Conservation (phyloP, 257 asterid species). For the Primulina eburnea region DNA sequence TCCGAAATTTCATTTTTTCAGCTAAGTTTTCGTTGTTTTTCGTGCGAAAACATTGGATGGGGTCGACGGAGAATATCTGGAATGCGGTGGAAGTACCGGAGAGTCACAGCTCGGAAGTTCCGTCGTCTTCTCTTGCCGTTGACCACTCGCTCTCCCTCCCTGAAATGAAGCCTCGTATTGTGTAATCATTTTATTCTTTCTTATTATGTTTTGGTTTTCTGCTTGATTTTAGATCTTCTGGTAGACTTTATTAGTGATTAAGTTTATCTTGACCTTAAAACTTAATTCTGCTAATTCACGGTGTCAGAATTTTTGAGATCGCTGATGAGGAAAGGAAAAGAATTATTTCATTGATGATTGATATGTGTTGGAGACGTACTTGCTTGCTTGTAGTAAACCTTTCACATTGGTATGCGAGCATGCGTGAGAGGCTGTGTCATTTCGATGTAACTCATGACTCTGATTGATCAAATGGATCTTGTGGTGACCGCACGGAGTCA, state of each 20-base stretch:
- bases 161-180: conserved; percentile 69
- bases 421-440: too few species aligned
- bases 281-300: background rate
- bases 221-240: background rate
- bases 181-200: conserved; percentile 35
- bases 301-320: background rate
- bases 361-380: too few species aligned
- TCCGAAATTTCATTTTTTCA: background rate
- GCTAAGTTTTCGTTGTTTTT: background rate
- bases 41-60: conserved; percentile 35
- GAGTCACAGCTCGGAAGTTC: conserved; percentile 56
- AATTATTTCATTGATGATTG: too few species aligned
- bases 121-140: conserved; percentile 61
- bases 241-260: background rate
- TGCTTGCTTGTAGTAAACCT: too few species aligned
- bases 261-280: background rate
- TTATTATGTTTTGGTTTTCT: background rate
- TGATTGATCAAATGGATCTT: too few species aligned
- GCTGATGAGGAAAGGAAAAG: too few species aligned
- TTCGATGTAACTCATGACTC: too few species aligned
- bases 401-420: too few species aligned
- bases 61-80: conserved; percentile 60
- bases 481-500: too few species aligned
- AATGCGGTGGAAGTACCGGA: conserved; percentile 73
- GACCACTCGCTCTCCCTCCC: conserved; percentile 74